Conservation (phyloP, 441 rosid genomes). For the Lepidium campestre region DNA sequence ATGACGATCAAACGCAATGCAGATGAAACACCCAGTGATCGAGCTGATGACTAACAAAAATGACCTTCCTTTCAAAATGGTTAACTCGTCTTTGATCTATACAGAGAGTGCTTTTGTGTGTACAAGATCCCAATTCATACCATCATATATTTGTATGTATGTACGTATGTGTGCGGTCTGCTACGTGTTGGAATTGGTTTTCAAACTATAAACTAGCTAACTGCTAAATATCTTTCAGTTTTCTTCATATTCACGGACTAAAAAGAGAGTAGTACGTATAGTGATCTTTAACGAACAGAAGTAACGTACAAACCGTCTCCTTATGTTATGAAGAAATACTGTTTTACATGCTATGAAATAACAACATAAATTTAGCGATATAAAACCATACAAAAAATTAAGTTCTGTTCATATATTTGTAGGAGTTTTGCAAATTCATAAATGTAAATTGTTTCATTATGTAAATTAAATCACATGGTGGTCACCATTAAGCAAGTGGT, state of each 20-base stretch:
- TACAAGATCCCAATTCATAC: neutral
- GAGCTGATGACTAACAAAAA: constrained; percentile 59
- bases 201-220: neutral
- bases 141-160: neutral
- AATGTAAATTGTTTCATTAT: neutral
- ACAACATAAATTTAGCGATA: too few relatives aligned
- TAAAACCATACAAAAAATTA: neutral
- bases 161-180: neutral
- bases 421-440: neutral
- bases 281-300: neutral
- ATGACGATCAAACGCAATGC: constrained; percentile 72
- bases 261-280: neutral
- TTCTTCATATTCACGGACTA: neutral
- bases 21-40: constrained; percentile 79
- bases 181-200: neutral
- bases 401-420: neutral
- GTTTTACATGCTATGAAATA: too few relatives aligned
- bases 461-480: constrained; percentile 6
- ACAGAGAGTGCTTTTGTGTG: constrained; percentile 2
- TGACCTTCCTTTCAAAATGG: neutral
- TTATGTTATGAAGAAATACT: neutral
- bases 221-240: neutral
- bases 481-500: constrained; percentile 15
- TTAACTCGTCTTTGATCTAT: neutral
- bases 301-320: neutral